Percentiles rank a stretch among this genome's conserved stretches.
Conservation (phyloP, 1,284 basidiomycete genomes). For the Austroboletus novae-zelandiae region DNA sequence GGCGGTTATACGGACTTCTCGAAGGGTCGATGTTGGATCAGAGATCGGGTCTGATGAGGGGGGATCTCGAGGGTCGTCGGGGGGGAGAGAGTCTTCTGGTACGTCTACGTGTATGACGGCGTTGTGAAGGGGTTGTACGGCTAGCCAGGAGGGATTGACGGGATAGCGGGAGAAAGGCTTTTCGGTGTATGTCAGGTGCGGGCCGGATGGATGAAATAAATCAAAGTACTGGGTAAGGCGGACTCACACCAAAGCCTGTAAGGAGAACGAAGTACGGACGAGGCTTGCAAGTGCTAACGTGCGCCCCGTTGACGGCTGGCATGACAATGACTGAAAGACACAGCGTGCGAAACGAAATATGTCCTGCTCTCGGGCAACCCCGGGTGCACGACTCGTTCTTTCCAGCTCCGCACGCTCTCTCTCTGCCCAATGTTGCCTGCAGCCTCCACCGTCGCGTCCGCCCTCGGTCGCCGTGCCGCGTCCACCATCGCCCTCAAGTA, state of each 20-base stretch:
- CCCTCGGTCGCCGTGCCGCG: constrained; percentile 57
- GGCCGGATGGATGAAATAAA: constrained; percentile 9
- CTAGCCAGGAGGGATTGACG: constrained; percentile 64
- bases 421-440: constrained; percentile 32
- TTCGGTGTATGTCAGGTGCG: constrained; percentile 15
- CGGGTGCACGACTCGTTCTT: not conserved
- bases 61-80: constrained; percentile 8
- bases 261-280: constrained; percentile 47
- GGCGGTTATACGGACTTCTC: constrained; percentile 57
- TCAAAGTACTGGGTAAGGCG: constrained; percentile 24
- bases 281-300: constrained; percentile 1
- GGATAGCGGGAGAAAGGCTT: constrained; percentile 56
- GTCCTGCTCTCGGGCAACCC: constrained; percentile 6
- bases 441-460: constrained; percentile 40
- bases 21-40: constrained; percentile 16
- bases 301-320: constrained; percentile 23
- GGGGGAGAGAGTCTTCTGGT: constrained; percentile 13
- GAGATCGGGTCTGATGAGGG: constrained; percentile 4
- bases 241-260: constrained; percentile 60
- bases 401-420: constrained; percentile 2
- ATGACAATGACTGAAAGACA: constrained; percentile 8
- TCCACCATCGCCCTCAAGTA: constrained; percentile 86
- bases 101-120: constrained; percentile 43
- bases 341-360: too few relatives aligned
- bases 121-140: constrained; percentile 56